Conservation (phyloP, 2,329 filamentous ascomycete species). For the Aaosphaeria pasadenensis region DNA sequence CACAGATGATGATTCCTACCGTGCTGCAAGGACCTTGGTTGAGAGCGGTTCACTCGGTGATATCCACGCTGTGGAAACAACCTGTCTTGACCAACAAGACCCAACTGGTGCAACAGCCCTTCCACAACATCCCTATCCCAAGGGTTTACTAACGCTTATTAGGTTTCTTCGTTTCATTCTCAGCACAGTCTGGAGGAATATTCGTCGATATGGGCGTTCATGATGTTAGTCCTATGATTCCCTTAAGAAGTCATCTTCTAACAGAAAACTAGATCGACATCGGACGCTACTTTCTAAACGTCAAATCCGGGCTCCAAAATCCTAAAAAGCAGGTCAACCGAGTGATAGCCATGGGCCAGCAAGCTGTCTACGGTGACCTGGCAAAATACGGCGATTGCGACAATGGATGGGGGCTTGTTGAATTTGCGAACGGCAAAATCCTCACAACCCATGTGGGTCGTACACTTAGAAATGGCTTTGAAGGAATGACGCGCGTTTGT, state of each 20-base stretch:
- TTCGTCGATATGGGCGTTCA: conserved; percentile 6
- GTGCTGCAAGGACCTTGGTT: background rate
- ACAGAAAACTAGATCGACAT: background rate
- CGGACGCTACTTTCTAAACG: background rate
- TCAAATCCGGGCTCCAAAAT: background rate
- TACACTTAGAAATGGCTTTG: background rate
- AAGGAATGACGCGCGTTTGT: background rate
- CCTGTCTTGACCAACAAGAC: background rate
- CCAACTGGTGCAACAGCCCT: too few species aligned
- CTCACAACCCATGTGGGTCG: background rate
- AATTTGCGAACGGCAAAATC: background rate
- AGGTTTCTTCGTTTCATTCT: conserved; percentile 6
- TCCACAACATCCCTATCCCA: too few species aligned
- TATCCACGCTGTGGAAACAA: background rate
- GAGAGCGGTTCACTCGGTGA: background rate
- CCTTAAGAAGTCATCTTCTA: background rate
- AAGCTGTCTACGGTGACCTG: background rate
- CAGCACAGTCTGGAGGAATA: conserved; percentile 4
- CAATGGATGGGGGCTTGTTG: background rate
- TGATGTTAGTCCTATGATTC: conserved; percentile 1
- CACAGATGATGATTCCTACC: background rate
- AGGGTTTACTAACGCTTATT: background rate
- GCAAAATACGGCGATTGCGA: background rate
- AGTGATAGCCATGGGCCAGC: background rate
- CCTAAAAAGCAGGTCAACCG: background rate